Evolutionary conservation across 2,329 filamentous ascomycete genomes (phyloP), one percentile per base, ranked within the genome.

Genomic region (Paracamarosporium sp.): DNA sequence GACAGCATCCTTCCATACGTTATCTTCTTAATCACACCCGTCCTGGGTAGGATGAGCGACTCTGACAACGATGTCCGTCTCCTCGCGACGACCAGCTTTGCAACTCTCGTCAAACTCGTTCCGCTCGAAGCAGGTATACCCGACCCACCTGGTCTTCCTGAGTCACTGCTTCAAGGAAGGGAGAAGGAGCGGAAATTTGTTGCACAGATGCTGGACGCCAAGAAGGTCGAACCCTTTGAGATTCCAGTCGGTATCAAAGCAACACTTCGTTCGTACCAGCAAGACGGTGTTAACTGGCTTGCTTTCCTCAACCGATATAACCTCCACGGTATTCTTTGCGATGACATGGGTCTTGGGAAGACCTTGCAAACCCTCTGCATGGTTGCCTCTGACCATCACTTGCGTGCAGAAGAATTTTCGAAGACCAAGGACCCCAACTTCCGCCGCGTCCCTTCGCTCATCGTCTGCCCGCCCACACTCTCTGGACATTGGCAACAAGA

Each of bases 401-500:
- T 96, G 72, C 89, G 95, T 59, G 92, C 92, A 0, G 92, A 97
- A 71, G 93, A 98, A 72, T 98, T 90, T 74, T 88, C 88, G 27
- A 92, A 90, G 77, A 96, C 93, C 0, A 85, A 89, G 45, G 88
- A 91, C 27, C 83, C 87, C 0, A 95, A 99, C 71, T 86, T 87
- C 51, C 87, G 92, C 57, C 89, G 86, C 55, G 81, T 99, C 38
- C 93, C 95, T 2, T 97, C 94, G 12, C 84, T 99, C 53, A 97
- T 99, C 61, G 90, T 99, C 47, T 99, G 95, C 70, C 96, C 95
- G 5, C 95, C 95, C 1, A 98, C 95, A 0, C 83, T 99, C 24
- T 97, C 95, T 17, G 95, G 96, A 8, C 95, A 99, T 78, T 99
- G 95, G 95, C 93, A 97, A 76, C 95, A 99, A 74, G 95, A 99